Evolutionary conservation across 2,329 filamentous ascomycete genomes (phyloP).

Genomic region (Ceratocystiopsis minuta): DNA sequence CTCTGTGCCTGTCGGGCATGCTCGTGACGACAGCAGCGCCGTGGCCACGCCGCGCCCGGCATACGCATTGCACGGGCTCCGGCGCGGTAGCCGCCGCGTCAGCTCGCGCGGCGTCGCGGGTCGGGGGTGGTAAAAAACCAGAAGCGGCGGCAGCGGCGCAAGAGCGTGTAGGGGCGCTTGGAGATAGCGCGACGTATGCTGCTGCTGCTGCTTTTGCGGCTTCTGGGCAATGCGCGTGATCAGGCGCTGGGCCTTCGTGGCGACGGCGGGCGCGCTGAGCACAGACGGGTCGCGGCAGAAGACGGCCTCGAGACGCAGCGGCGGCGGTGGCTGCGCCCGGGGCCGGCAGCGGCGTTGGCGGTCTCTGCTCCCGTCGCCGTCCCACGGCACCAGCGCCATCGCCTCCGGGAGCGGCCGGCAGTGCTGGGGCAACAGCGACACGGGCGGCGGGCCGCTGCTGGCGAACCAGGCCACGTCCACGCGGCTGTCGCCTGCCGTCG

Average conservation of each 20-base stretch:
- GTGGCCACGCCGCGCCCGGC: constrained; percentile 3
- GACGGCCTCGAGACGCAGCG: constrained; percentile 4
- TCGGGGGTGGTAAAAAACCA: neutral
- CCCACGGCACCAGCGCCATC: neutral
- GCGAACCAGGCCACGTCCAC: constrained; percentile 5
- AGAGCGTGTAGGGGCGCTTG: neutral
- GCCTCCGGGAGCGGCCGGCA: constrained; percentile 1
- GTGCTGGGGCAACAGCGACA: constrained; percentile 7
- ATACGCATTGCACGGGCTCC: constrained; percentile 3
- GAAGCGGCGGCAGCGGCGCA: neutral
- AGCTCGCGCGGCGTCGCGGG: constrained; percentile 2
- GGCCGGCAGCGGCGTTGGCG: neutral
- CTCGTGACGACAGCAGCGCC: neutral
- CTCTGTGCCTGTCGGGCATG: too few relatives aligned
- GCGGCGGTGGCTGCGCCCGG: neutral
- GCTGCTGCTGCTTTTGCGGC: neutral
- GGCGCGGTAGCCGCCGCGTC: neutral
- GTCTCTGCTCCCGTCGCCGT: too few relatives aligned
- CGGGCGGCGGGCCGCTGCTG: constrained; percentile 7
- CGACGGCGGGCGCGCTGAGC: constrained; percentile 1
- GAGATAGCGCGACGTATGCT: neutral
- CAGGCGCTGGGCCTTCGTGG: neutral
- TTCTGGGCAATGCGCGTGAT: constrained; percentile 1
- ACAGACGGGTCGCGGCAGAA: constrained; percentile 6
- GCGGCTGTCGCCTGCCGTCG: neutral